A percentile compares a stretch with the other conserved stretches of the same genome.
Conservation (phyloP, 345 rosid species). For the Combretum micranthum region DNA sequence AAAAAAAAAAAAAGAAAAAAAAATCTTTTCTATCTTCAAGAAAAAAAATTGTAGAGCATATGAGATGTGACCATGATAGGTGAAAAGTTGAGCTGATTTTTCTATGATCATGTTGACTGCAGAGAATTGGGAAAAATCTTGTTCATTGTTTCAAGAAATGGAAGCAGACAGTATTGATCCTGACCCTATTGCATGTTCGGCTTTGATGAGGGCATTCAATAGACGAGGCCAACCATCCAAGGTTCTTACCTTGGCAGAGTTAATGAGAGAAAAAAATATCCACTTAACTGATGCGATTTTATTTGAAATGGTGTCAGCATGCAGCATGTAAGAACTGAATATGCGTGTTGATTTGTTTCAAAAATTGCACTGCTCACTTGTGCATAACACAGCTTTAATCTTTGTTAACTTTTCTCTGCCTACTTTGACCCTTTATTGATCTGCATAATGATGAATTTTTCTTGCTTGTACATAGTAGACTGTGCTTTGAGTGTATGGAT, state of each 20-base stretch:
- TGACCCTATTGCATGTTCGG: conserved; percentile 71
- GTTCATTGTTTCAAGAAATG: conserved; percentile 67
- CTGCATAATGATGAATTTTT: no score
- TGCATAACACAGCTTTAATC: no score
- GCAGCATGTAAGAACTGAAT: conserved; percentile 58
- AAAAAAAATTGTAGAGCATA: no score
- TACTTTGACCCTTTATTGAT: no score
- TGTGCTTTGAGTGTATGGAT: no score
- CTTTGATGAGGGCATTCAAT: conserved; percentile 84
- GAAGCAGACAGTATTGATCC: conserved; percentile 50
- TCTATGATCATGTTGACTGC: conserved; percentile 5
- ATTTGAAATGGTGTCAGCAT: conserved; percentile 78
- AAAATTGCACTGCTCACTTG: no score
- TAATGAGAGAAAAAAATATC: conserved; percentile 57
- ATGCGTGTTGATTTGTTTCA: not conserved
- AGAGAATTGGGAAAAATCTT: conserved; percentile 74
- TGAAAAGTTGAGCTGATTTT: no score
- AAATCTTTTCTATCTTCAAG: no score
- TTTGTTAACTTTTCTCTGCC: no score
- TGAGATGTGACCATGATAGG: no score
- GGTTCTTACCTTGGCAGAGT: conserved; percentile 57
- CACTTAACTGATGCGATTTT: conserved; percentile 55
- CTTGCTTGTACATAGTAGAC: no score
- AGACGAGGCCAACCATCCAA: conserved; percentile 63
- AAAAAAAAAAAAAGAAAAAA: no score